Conservation (phyloP, 148 eudicot species). For the Silene conica region DNA sequence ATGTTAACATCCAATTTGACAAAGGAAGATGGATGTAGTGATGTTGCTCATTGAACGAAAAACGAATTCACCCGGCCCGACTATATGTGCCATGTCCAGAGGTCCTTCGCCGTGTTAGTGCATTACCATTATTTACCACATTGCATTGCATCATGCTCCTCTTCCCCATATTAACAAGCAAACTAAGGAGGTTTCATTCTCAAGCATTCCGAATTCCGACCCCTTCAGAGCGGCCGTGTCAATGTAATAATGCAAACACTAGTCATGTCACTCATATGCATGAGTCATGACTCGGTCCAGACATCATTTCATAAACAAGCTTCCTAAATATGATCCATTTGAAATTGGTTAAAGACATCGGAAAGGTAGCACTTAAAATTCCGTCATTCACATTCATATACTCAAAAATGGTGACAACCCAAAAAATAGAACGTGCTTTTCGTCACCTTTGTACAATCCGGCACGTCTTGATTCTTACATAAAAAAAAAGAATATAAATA, state of each 20-base stretch:
- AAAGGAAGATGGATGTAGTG: not conserved
- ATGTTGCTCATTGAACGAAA: not conserved
- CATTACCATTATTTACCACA: not conserved
- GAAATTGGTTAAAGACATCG: not conserved
- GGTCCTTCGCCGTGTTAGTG: not conserved
- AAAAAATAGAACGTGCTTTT: not conserved
- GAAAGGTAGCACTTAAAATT: not conserved
- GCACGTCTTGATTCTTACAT: not conserved
- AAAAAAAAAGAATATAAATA: not conserved
- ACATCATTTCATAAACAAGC: not conserved
- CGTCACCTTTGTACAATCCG: constrained; percentile 8
- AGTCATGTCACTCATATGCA: too few species aligned
- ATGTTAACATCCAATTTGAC: too few species aligned
- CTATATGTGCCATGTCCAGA: not conserved
- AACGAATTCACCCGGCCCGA: not conserved
- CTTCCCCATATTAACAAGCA: too few species aligned
- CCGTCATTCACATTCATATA: not conserved
- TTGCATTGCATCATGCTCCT: too few species aligned
- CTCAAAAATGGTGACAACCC: not conserved
- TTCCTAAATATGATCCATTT: not conserved
- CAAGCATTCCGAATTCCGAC: not conserved
- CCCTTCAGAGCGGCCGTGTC: not conserved
- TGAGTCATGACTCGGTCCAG: not conserved
- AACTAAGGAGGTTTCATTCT: too few species aligned
- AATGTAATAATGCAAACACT: not conserved